These are phyloP conservation scores for Botrytis porri DNA, from an alignment of 2,329 filamentous ascomycete genomes.

Conservation along the genomic window DNA sequence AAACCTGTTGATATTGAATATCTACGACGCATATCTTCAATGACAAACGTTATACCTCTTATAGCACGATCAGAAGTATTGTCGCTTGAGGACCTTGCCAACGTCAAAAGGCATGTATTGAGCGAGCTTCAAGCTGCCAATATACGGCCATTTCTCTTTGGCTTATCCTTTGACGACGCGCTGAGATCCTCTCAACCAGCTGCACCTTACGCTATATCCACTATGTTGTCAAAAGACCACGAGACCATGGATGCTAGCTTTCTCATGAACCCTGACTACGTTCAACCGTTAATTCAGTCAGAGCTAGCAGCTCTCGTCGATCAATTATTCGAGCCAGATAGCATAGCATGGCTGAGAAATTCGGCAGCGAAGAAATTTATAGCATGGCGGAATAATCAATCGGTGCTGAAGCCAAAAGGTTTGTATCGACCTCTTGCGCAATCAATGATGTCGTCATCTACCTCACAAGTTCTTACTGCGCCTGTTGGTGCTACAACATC, in stretches of 20 bases:
- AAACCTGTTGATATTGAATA: constrained; percentile 66
- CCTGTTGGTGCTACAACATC: constrained; percentile 42
- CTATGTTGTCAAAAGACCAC: constrained; percentile 64
- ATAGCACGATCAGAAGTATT: constrained; percentile 75
- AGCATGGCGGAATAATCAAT: constrained; percentile 56
- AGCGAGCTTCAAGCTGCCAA: constrained; percentile 54
- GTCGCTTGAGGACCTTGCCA: constrained; percentile 52
- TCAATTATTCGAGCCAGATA: constrained; percentile 73
- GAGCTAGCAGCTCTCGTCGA: constrained; percentile 70
- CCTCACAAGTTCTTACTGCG: constrained; percentile 30
- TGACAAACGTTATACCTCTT: constrained; percentile 84
- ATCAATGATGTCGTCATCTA: constrained; percentile 24
- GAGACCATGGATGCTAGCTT: constrained; percentile 90
- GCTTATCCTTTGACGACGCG: constrained; percentile 29
- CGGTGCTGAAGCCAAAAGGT: constrained; percentile 34
- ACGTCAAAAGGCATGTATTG: constrained; percentile 58
- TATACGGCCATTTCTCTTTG: constrained; percentile 66
- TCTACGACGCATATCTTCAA: constrained; percentile 63
- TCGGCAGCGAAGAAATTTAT: constrained; percentile 78
- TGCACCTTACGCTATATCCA: constrained; percentile 74
- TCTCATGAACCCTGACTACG: constrained; percentile 88
- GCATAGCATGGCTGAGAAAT: constrained; percentile 77
- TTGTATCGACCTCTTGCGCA: constrained; percentile 41
- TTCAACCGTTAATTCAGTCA: constrained; percentile 73
- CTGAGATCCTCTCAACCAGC: constrained; percentile 32